Evolutionary conservation across 2,329 filamentous ascomycete species (phyloP), one percentile per base, ranked within the genome.

Genomic region (Trichoderma polysporum): DNA sequence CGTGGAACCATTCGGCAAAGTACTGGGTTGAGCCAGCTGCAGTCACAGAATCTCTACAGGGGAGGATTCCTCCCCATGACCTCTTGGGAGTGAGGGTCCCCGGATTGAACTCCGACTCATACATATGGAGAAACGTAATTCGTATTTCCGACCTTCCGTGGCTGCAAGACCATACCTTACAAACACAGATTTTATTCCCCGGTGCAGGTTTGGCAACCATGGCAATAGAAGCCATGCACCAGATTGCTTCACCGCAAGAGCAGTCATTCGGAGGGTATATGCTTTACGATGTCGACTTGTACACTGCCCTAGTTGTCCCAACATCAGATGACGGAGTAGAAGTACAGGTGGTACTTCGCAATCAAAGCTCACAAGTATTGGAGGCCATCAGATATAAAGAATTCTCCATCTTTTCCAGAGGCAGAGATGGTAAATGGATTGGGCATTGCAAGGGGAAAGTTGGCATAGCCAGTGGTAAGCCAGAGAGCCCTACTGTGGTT

Each of bases 1-100:
- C 73, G 1, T 82, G 78, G 77, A 76, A 79, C 27, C 78, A 82
- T 56, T 66, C 69, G n/a, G 75, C 73, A 3, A 71, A 54, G 15
- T 75, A 77, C 66, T 81, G 78, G 75, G 60, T 69, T 31, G 76
- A 78, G 69, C 73, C 75, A 74, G 76, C 5, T 19, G 47, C 25
- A 70, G 66, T 13, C 49, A 50, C 41, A 4, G 72, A 74, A 13
- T 72, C 74, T 53, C 74, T 77, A 2, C 69, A 73, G 58, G 73
- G 76, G 6, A 56, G 31, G 2, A 29, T 49, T 4, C 22, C 41
- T 0, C 63, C 37, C 2, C 62, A 66, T 5, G 56, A 66, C 13
- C 29, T 63, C 19, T 31, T 63, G 17, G 49, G 67, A 13, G 13
- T 31, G 15, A 45, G 22, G 41, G 41, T 45, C 1, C 10, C 41